These are phyloP conservation scores for Auriscalpium microsporum DNA, from an alignment of 768 basidiomycete genomes.

Conservation along the genomic window DNA sequence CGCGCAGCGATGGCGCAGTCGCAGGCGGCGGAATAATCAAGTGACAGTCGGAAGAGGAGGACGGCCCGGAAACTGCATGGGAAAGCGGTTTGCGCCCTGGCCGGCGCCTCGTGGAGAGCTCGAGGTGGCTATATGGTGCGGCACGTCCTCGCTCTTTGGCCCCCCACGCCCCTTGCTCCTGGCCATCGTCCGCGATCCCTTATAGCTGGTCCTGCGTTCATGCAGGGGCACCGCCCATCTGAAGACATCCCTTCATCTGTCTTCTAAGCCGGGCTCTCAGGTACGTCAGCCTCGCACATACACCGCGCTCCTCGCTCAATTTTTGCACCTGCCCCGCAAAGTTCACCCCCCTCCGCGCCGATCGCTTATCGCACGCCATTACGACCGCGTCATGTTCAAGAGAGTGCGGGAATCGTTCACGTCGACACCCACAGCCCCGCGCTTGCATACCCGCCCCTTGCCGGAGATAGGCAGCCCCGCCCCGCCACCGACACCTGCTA, in stretches of 20 bases:
- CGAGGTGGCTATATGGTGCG: constrained; percentile 12
- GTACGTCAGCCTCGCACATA: background rate
- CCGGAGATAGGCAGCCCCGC: constrained; percentile 4
- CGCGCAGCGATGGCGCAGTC: background rate
- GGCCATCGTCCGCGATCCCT: constrained; percentile 9
- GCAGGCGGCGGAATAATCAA: constrained; percentile 2
- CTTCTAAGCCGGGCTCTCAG: background rate
- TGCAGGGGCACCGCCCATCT: constrained; percentile 13
- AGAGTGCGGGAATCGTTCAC: background rate
- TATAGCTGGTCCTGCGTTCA: constrained; percentile 12
- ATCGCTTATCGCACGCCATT: background rate
- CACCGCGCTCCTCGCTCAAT: background rate
- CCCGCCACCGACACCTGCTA: background rate
- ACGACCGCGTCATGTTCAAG: constrained; percentile 6
- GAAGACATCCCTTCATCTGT: background rate
- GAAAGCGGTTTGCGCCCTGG: constrained; percentile 10
- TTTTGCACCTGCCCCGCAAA: background rate
- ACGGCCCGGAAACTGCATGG: background rate
- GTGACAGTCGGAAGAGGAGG: background rate
- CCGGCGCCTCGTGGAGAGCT: constrained; percentile 13
- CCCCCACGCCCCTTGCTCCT: constrained; percentile 5
- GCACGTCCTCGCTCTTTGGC: background rate
- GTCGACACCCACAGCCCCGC: constrained; percentile 7
- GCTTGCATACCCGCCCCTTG: constrained; percentile 11
- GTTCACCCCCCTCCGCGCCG: background rate